Base-by-base conservation (phyloP, 768 basidiomycete species). In the Saitozyma podzolica region DNA sequence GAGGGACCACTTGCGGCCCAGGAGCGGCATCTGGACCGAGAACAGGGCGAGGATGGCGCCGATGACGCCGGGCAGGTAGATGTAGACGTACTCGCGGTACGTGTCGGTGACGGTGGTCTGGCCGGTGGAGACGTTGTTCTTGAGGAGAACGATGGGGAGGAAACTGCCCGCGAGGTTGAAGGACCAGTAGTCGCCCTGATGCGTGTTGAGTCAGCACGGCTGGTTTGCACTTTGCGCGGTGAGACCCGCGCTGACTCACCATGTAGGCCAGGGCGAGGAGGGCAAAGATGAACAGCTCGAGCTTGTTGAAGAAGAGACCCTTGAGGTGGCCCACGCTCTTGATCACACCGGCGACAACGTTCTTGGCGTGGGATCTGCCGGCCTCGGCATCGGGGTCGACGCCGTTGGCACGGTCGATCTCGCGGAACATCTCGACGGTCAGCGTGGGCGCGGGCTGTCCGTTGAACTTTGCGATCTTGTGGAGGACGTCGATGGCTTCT, bases 401-500 rank as follows among this genome's bases (percentile, higher is more conserved):
- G 40, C 14, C 54, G 9, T 56, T 55, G 19, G 66, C 53, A 9
- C 59, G 53, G 40, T 81, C 79, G 60, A 82, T 67, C 39, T 72
- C 73, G 8, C 61, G 64, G 67, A 82, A 80, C 59, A 80, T 73
- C 4, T 78, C 76, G 29, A 80, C 56, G 11, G 78, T 78, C 29
- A 80, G 68, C 0, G 63, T 63, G 7, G 80, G 80, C 5, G 68
- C 59, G 0, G 74, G 63, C 6, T 68, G 65, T 42, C 65, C 61
- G 73, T 82, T 82, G 79, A 79, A 81, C 43, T 63, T 67, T 17
- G 80, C 81, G 58, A 82, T 80, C 13, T 62, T 60, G 68, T 80
- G 70, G 11, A 82, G 57, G 40, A 82, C 80, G 2, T 79, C 76
- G 54, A 87, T 79, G 7, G 85, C 86, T 48, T 86, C 85, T 56